phyloP scores from a whole-genome alignment of 2,329 filamentous ascomycete species.

The Fusarium torulosum region DNA sequence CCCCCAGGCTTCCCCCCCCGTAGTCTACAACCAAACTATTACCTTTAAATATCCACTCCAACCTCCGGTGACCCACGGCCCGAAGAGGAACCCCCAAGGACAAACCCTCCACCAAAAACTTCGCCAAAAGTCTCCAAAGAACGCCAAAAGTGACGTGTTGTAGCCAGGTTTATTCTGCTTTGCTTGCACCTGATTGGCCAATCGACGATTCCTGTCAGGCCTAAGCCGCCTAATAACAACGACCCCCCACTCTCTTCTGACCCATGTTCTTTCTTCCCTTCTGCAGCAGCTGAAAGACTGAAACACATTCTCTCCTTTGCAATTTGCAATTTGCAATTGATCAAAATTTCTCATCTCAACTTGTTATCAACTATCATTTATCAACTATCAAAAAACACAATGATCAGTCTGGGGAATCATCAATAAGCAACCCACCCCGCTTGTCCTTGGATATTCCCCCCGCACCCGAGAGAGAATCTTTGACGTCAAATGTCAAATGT shows the following conservation, averaged over 20 bases:
- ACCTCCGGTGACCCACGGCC: conserved; percentile 6
- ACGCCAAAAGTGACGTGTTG: conserved; percentile 15
- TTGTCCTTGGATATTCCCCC: not conserved
- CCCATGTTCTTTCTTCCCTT: not conserved
- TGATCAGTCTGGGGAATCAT: conserved; percentile 1
- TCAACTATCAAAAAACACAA: not conserved
- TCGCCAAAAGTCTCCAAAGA: conserved; percentile 3
- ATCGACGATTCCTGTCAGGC: conserved; percentile 5
- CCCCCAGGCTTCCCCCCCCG: not conserved
- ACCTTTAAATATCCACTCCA: conserved; percentile 23
- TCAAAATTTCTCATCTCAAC: not conserved
- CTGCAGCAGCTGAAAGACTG: not conserved
- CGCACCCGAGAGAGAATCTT: not conserved
- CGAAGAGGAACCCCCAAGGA: conserved; percentile 14
- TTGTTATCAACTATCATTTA: not conserved
- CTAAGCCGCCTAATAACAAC: no score
- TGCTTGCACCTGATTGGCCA: conserved; percentile 30
- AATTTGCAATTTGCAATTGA: not conserved
- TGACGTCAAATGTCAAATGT: not conserved
- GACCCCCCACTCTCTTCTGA: no score
- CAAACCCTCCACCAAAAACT: no score
- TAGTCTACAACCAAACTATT: conserved; percentile 23
- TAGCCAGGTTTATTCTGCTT: not conserved
- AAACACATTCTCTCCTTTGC: not conserved
- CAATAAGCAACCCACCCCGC: not conserved